Evolutionary conservation across 306 rosid species (phyloP), one percentile per base, ranked within the genome.

Genomic region (Corylus avellana): DNA sequence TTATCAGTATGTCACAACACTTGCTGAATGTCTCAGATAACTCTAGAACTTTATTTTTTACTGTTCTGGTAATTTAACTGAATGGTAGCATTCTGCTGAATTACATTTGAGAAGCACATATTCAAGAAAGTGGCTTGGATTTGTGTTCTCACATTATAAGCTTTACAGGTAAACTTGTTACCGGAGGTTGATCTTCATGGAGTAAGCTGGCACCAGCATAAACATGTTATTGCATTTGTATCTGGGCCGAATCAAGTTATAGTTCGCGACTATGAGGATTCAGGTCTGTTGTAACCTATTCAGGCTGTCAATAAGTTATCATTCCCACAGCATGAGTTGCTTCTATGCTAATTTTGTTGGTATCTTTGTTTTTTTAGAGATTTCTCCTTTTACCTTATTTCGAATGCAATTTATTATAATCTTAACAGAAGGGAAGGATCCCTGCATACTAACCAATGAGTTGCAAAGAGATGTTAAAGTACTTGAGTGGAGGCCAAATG

Each of bases 401-500:
- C 16, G 4, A 49, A 49, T 77, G 3, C 63, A 63, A 75, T 83
- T 82, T 74, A 48, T 70, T 74, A 48, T 70, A n/a, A 70, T 78
- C 12, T 84, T 48, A 81, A 73, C 92, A 92, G 97, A 91, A 74
- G 97, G 91, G 76, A 94, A 92, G 86, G 98, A 94, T 53, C 90
- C 90, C 4, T 91, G 88, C 85, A 83, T 88, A 68, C 87, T 94
- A 90, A 75, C 81, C 39, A 91, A 84, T 11, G 98, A 94, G 77
- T 86, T 86, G 14, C 98, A 92, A 79, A 85, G 88, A 78, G 91
- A 88, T 75, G 91, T 92, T 73, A 86, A 78, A 80, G 91, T 89
- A 54, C 89, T 94, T 11, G 97, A 94, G 85, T 94, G 98, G 98
- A 91, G 98, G 85, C 97, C 97, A 50, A 91, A 90, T 74, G 91